Base-by-base conservation (phyloP, 805 yeast genomes). In the Kodamaea kakaduensis region DNA sequence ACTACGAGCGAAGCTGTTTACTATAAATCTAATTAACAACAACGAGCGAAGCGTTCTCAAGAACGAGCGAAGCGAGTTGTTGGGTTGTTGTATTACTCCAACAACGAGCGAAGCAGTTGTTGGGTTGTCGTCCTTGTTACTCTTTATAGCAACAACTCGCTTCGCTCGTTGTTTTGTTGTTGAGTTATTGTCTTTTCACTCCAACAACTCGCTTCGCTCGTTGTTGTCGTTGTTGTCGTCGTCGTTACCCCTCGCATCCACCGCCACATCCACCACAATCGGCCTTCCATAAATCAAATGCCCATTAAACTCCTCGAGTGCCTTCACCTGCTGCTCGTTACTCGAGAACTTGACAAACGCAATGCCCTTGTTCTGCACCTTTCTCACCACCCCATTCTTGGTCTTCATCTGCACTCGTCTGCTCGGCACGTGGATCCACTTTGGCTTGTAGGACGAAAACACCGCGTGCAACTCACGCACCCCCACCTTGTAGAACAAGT, bases 231-330 rank as follows among this genome's bases (percentile, higher is more conserved):
- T 19, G 6, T 16, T 29, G 8, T 15, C 24, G 10, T 23, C 23
- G 21, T 33, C 27, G 20, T 50, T 39, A 25, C 48, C 44, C 44
- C 70, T 64, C 8, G 79, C 66, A 50, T 81, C 85, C 43, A 84
- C 73, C 14, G 96, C 96, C 47, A 81, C 73, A 45, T 80, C 81
- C 40, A 83, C 86, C 30, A 72, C 62, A 40, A 88, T 62, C 32
- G 67, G 69, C 56, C 84, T 75, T 33, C 83, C 95, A 42, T 76
- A 75, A 47, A 82, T 62, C 34, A 69, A 72, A 50, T 69, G 70
- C 35, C 87, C 94, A 44, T 82, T 72, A 58, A 79, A 78, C 50
- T 77, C 75, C 23, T 69, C 77, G 41, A 85, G 75, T n/a, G 95
- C 96, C 54, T 68, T 64, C 50, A 72, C 61, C 51, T 86, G 95